A percentile compares a stretch with the other conserved stretches of the same genome.
phyloP scores from a whole-genome alignment of 257 asterid genomes.

The Anisodus tanguticus region DNA sequence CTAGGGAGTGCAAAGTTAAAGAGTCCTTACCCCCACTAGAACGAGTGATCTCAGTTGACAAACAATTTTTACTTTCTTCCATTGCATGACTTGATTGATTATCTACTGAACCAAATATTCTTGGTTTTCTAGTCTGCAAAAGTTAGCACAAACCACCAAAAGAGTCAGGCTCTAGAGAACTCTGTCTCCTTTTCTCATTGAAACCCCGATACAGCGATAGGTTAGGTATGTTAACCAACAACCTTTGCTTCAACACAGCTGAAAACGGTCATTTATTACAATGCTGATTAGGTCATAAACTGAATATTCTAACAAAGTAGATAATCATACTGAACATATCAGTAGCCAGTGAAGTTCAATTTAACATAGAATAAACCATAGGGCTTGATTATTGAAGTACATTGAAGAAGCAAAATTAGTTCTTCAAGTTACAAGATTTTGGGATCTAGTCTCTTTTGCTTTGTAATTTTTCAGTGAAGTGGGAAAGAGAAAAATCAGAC shows the following conservation, averaged over 20 bases:
- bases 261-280: constrained; percentile 9
- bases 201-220: neutral
- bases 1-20: neutral
- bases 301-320: constrained; percentile 3
- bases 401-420: constrained; percentile 14
- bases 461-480: neutral
- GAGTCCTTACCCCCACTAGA: neutral
- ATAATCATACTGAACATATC: neutral
- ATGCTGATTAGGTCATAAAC: neutral
- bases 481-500: neutral
- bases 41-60: neutral
- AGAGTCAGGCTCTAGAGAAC: neutral
- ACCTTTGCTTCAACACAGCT: neutral
- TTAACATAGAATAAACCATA: neutral
- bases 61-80: neutral
- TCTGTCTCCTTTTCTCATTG: neutral
- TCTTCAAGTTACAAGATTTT: neutral
- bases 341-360: neutral
- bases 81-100: neutral
- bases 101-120: neutral
- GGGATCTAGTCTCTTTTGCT: neutral
- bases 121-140: constrained; percentile 27
- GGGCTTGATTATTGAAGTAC: neutral
- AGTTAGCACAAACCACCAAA: constrained; percentile 6
- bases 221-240: neutral